Percentiles rank a stretch among this genome's conserved stretches.
Evolutionary conservation across 2,329 filamentous ascomycete genomes (phyloP).

Genomic region (Aureobasidium sp.): DNA sequence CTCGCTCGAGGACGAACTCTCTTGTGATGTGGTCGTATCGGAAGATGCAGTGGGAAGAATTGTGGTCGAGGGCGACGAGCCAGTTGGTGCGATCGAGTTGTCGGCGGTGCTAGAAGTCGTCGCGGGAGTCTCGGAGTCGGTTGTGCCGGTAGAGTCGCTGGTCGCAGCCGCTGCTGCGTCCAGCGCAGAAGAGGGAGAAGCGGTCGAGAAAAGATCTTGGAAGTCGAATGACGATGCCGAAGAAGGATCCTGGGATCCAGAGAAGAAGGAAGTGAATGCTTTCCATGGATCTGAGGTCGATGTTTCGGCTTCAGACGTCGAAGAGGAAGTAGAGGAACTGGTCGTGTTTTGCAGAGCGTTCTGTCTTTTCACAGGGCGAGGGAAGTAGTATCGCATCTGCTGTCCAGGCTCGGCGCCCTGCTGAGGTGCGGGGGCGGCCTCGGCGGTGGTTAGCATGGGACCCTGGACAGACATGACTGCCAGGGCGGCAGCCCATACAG

Average conservation of each 20-base stretch:
- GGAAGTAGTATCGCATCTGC: slow-evolving; percentile 42
- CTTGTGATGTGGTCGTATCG: slow-evolving; percentile 2
- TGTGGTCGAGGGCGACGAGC: slow-evolving; percentile 16
- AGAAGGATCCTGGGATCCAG: neutral
- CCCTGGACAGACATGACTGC: slow-evolving; percentile 38
- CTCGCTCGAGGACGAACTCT: neutral
- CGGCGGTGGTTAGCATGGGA: slow-evolving; percentile 39
- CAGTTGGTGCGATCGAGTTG: slow-evolving; percentile 13
- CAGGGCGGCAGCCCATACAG: slow-evolving; percentile 42
- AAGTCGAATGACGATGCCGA: neutral
- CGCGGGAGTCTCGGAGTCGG: neutral
- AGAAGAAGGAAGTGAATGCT: neutral
- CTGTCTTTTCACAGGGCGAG: slow-evolving; percentile 40
- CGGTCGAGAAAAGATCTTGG: neutral
- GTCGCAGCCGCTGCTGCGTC: slow-evolving; percentile 15
- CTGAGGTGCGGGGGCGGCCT: slow-evolving; percentile 42
- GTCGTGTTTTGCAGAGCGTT: slow-evolving; percentile 26
- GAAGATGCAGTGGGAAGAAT: slow-evolving; percentile 17
- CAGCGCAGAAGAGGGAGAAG: slow-evolving; percentile 12
- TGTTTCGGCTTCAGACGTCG: neutral
- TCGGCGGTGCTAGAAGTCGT: slow-evolving; percentile 1
- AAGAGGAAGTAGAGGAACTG: slow-evolving; percentile 6
- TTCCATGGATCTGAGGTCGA: neutral
- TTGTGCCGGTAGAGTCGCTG: slow-evolving; percentile 2
- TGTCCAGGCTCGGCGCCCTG: slow-evolving; percentile 25